Evolutionary conservation across 208 protist genomes (phyloP).

Genomic region (Crithidia bombi): DNA sequence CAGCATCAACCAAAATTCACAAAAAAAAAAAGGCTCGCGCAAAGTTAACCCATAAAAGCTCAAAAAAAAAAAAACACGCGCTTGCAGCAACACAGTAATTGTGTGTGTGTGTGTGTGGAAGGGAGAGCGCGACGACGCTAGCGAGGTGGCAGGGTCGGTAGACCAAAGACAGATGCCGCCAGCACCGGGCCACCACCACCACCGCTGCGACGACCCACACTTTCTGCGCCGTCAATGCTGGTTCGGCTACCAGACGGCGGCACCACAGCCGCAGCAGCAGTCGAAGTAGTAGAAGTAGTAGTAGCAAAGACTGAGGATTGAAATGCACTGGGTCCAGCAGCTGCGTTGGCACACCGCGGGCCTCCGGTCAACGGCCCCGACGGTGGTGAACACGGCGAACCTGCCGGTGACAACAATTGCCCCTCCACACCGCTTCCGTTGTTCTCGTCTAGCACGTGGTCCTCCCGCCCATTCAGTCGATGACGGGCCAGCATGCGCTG

Average conservation of each 20-base stretch:
- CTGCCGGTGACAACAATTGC: neutral
- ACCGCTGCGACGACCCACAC: neutral
- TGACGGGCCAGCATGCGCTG: conserved; percentile 73
- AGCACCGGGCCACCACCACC: conserved; percentile 16
- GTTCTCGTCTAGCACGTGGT: conserved; percentile 43
- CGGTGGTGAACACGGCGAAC: neutral
- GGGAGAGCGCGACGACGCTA: neutral
- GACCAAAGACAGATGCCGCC: conserved; percentile 24
- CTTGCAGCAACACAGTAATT: no score
- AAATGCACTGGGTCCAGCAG: no score
- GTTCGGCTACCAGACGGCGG: neutral
- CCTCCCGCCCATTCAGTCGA: conserved; percentile 38
- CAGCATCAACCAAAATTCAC: no score
- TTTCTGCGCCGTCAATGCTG: neutral
- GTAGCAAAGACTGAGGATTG: no score
- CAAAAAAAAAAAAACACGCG: no score
- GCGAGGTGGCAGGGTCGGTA: conserved; percentile 16
- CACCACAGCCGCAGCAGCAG: neutral
- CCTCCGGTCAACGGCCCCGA: neutral
- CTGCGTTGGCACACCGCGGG: neutral
- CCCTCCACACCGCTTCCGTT: neutral
- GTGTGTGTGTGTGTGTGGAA: no score
- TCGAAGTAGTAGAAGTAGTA: no score
- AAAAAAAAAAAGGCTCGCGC: no score
- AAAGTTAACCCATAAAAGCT: no score